These are phyloP conservation scores for Lachancea kluyveri DNA, from an alignment of 805 yeast genomes.

Conservation along the genomic window DNA sequence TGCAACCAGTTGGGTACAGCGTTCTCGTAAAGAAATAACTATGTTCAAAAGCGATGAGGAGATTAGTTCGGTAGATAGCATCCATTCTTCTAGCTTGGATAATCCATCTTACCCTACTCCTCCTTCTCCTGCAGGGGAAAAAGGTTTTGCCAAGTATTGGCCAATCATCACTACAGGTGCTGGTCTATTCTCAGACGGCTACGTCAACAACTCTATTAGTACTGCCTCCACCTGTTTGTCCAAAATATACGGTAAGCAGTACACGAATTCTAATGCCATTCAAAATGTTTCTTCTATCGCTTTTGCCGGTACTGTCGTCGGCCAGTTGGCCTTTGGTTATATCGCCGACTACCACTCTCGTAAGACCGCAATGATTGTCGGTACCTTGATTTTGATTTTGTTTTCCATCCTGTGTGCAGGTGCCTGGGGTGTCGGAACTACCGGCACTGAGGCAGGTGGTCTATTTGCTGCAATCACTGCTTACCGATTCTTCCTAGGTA, in stretches of 20 bases:
- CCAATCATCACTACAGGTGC: constrained; percentile 83
- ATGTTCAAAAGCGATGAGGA: constrained; percentile 23
- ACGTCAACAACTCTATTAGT: constrained; percentile 78
- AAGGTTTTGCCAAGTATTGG: constrained; percentile 39
- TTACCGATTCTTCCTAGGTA: constrained; percentile 81
- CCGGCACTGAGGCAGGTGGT: constrained; percentile 57
- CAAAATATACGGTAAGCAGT: constrained; percentile 57
- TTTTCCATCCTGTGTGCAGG: constrained; percentile 79
- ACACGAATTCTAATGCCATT: constrained; percentile 60
- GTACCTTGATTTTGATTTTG: constrained; percentile 67
- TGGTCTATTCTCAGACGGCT: constrained; percentile 90
- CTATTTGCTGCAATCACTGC: constrained; percentile 77
- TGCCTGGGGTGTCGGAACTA: constrained; percentile 69
- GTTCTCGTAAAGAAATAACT: constrained; percentile 40
- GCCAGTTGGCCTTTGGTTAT: constrained; percentile 76
- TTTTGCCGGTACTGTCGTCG: constrained; percentile 86
- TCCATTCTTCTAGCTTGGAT: constrained; percentile 24
- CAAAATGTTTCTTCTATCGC: constrained; percentile 82
- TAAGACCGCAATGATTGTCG: constrained; percentile 74
- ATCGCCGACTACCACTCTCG: constrained; percentile 76
- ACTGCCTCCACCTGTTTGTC: constrained; percentile 69
- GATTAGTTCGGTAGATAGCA: constrained; percentile 15
- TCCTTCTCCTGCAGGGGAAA: not conserved
- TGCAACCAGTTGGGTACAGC: constrained; percentile 37
- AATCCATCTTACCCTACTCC: constrained; percentile 10